These are phyloP conservation scores for Erythrophleum ivorense DNA, from an alignment of 331 rosid species.

Conservation along the genomic window DNA sequence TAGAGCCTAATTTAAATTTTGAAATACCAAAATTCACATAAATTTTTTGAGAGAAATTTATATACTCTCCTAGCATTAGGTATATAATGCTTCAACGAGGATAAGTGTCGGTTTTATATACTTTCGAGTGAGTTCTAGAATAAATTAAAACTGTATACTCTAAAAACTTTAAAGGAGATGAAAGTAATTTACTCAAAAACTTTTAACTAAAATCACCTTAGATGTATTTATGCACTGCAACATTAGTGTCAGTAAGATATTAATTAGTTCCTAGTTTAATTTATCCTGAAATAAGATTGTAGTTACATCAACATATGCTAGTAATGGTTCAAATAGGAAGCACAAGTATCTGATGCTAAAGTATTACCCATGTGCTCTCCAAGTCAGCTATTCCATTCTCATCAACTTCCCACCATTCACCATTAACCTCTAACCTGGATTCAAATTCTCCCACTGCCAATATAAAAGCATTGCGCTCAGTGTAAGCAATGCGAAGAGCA, in stretches of 20 bases:
- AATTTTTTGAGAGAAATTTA: no score
- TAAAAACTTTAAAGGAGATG: not conserved
- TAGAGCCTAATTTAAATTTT: not conserved
- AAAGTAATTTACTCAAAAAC: not conserved
- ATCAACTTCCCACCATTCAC: constrained; percentile 36
- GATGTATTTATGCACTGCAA: not conserved
- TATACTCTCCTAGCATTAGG: no score
- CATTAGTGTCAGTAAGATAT: not conserved
- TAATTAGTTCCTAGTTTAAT: not conserved
- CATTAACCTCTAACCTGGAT: constrained; percentile 22
- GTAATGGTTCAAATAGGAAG: constrained; percentile 10
- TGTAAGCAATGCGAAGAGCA: constrained; percentile 7
- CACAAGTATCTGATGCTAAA: constrained; percentile 37
- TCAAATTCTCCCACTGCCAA: constrained; percentile 13
- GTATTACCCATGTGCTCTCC: constrained; percentile 14
- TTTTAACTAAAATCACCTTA: not conserved
- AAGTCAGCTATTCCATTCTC: constrained; percentile 39
- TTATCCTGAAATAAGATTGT: not conserved
- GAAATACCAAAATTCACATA: not conserved
- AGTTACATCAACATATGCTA: not conserved
- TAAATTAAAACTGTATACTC: not conserved
- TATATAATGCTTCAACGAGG: not conserved
- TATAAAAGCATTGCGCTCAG: constrained; percentile 34
- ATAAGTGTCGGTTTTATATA: no score
- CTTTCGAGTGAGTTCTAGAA: no score